Conservation (phyloP, 2,329 filamentous ascomycete genomes). For the Coniochaeta ligniaria region DNA sequence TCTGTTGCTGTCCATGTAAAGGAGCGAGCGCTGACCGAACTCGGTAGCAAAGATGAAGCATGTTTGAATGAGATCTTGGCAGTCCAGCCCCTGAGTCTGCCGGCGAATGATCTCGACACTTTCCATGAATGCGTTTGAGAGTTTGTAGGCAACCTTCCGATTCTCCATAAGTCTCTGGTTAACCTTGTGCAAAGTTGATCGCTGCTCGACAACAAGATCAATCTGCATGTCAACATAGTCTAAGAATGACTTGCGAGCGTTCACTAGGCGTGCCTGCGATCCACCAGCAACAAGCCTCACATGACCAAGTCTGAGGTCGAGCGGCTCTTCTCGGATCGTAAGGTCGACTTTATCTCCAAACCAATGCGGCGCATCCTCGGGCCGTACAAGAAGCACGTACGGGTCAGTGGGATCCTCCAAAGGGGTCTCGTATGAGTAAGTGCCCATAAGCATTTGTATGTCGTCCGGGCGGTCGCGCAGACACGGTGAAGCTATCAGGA, state of each 20-base stretch:
- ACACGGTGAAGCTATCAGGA: slow-evolving; percentile 77
- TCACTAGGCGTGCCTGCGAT: slow-evolving; percentile 68
- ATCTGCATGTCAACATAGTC: slow-evolving; percentile 77
- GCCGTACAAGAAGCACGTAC: slow-evolving; percentile 78
- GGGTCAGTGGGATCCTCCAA: slow-evolving; percentile 71
- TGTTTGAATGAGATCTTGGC: slow-evolving; percentile 92
- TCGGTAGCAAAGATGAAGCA: slow-evolving; percentile 99
- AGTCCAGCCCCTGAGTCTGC: slow-evolving; percentile 77
- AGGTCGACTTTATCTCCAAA: slow-evolving; percentile 68
- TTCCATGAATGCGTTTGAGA: slow-evolving; percentile 98
- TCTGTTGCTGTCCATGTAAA: slow-evolving; percentile 93
- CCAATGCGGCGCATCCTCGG: slow-evolving; percentile 75
- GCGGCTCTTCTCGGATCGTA: slow-evolving; percentile 66
- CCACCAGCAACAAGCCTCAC: slow-evolving; percentile 84
- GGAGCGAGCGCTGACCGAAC: slow-evolving; percentile 88
- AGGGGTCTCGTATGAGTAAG: slow-evolving; percentile 45
- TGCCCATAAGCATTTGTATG: slow-evolving; percentile 79
- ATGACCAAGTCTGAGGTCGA: slow-evolving; percentile 81
- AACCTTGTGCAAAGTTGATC: slow-evolving; percentile 88
- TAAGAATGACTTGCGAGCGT: slow-evolving; percentile 71
- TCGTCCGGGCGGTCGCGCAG: slow-evolving; percentile 70
- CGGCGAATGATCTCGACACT: slow-evolving; percentile 88
- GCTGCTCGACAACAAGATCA: slow-evolving; percentile 82
- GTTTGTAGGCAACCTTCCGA: slow-evolving; percentile 89
- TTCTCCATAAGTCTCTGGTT: slow-evolving; percentile 89